Evolutionary conservation across 495 filamentous ascomycete genomes (phyloP).

Genomic region (Lasiosphaeriaceae sp.): DNA sequence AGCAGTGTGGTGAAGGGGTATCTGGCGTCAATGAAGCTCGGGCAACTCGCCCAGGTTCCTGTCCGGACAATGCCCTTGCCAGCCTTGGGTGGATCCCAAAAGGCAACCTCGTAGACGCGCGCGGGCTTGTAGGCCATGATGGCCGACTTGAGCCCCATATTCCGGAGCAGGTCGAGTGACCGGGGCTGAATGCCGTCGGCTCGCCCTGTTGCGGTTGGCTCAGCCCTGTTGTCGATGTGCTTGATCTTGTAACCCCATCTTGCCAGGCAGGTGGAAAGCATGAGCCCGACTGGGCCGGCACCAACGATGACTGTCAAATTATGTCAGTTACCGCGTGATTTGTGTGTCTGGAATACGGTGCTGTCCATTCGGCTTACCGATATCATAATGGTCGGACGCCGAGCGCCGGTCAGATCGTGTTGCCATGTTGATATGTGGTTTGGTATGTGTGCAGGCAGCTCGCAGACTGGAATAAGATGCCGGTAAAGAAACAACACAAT

Average conservation of each 20-base stretch:
- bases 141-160: constrained; percentile 67
- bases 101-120: constrained; percentile 71
- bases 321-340: neutral
- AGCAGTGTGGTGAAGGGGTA: constrained; percentile 74
- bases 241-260: constrained; percentile 67
- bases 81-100: constrained; percentile 64
- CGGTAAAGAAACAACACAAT: neutral
- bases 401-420: constrained; percentile 15
- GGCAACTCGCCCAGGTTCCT: constrained; percentile 68
- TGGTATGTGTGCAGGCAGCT: constrained; percentile 9
- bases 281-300: constrained; percentile 82
- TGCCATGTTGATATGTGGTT: constrained; percentile 14
- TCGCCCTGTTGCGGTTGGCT: constrained; percentile 66
- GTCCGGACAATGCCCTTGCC: constrained; percentile 61
- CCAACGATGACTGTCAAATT: constrained; percentile 68
- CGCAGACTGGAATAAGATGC: neutral
- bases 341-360: neutral
- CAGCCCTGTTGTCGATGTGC: constrained; percentile 67
- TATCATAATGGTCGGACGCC: constrained; percentile 29
- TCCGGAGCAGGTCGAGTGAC: constrained; percentile 69
- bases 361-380: constrained; percentile 28
- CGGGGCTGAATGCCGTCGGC: constrained; percentile 80
- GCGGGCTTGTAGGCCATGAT: constrained; percentile 73
- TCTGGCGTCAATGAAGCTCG: constrained; percentile 67
- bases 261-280: constrained; percentile 76